Base-by-base conservation (phyloP, 83 land plant species). In the Diphasiastrum complanatum region DNA sequence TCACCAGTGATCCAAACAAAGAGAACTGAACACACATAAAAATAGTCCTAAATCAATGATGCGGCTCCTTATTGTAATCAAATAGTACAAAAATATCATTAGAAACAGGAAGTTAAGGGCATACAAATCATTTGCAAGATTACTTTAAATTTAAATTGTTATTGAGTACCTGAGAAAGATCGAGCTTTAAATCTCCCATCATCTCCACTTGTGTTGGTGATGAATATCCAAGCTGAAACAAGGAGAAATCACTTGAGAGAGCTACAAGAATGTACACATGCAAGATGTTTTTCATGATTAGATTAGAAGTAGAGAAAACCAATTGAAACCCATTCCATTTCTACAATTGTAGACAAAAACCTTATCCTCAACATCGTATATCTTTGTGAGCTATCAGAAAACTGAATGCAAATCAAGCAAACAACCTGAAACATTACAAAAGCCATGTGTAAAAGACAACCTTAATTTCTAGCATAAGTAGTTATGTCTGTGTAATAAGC, bases 1-100 rank as follows among this genome's bases (percentile, higher is more conserved):
- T 70, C 0, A 63, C 14, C 14, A 70, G 55, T 18, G 73, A 70
- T 20, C 73, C 73, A 31, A 61, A 70, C 26, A 51, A 32, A n/a
- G 73, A 70, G 43, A 70, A 67, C 73, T 70, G 67, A 16, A 37
- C 18, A 2, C 0, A 61, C 28, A 62, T 54, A 5, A 28, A n/a
- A n/a, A n/a, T n/a, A n/a, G n/a, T n/a, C n/a, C n/a, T n/a, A n/a
- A n/a, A n/a, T n/a, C n/a, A n/a, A n/a, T n/a, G n/a, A n/a, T n/a
- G n/a, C n/a, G n/a, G n/a, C n/a, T 47, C 23, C 23, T 18, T 5
- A 5, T 18, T 8, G 19, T 5, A 5, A 24, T 25, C 32, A 51
- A 25, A 16, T 6, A 12, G 5, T 27, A 12, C 5, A 51, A 51
- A 51, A 3, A 25, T 33, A 5, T n/a, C n/a, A n/a, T n/a, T n/a